Base-by-base conservation (phyloP, 805 yeast species). In the Starmerella asiatica region DNA sequence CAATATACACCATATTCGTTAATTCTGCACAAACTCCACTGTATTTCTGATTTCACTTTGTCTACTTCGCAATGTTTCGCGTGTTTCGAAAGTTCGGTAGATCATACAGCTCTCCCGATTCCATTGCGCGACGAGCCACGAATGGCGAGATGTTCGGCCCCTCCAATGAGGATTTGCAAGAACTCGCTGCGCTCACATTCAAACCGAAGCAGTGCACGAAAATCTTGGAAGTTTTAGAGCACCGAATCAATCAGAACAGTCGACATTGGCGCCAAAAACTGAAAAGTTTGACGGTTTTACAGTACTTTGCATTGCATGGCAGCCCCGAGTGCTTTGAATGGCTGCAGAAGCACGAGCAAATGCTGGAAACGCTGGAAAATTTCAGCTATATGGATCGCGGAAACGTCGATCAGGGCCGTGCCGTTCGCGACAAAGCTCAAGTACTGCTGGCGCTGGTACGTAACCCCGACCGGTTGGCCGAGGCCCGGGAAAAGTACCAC, bases 391-490 rank as follows among this genome's bases (percentile, higher is more conserved):
- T 45, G 5, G 52, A 48, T 40, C 36, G 45, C 5, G 40, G 46
- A 29, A 53, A 56, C 34, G 47, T 53, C 12, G 62, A 58, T 39
- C 60, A 53, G 40, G 61, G 62, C 16, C 49, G 43, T 5, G 48
- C 57, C 14, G 54, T 57, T 24, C 46, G 60, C 5, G 52, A 57
- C 4, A 56, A 55, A 45, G 57, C 61, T 3, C 16, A 40, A 5
- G 48, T 42, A 17, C 40, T 58, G 21, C 42, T 51, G 16, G 51
- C 49, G 32, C 49, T 56, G 26, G 36, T 56, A 3, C 36, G 45
- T 11, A 49, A 55, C 43, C 56, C 55, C 4, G 47, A 39, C 20
- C 52, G 49, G 42, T 50, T 57, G 11, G 40, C 36, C 15, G 43
- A 46, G 18, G 60, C 57, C 34, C 46, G 50, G 32, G 50, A 44